Evolutionary conservation across 108 stramenopile genomes (phyloP), one percentile per base, ranked within the genome.

Genomic region (Cyclotella baltica): DNA sequence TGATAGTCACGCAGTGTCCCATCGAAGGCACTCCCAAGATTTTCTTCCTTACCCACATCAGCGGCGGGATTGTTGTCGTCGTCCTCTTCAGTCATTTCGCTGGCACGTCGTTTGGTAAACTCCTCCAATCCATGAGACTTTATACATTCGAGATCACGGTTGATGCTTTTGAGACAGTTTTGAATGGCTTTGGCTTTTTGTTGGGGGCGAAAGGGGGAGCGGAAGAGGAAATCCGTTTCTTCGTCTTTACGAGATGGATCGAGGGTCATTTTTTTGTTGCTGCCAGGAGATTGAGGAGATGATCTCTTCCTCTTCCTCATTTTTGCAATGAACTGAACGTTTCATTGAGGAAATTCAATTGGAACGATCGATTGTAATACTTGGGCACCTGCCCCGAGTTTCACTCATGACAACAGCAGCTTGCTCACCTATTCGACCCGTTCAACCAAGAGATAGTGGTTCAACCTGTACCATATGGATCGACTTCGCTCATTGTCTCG

Each of bases 1-100:
- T 90, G 89, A 66, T 90, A 90, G 33, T 80, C 80, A 36, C 89
- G 56, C 15, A 87, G 76, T 65, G 62, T 61, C 29, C 84, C 86
- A 10, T 61, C 43, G n/a, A 72, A 72, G 0, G 71, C 31, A 25
- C 59, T 43, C 0, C 71, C 71, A 0, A 72, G 59, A 31, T 59
- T 72, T 61, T 72, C 58, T 15, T 43, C 56, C 6, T 40, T 25
- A 31, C 48, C 33, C 27, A 0, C 56, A 10, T 6, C 69, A 57
- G 0, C 36, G 37, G 22, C 10, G n/a, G n/a, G n/a, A n/a, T n/a
- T n/a, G n/a, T n/a, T n/a, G n/a, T n/a, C n/a, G 18, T 50, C 31
- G 47, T 22, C 55, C 8, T 70, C 35, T 1, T 38, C 36, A 1
- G 11, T 19, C 3, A 27, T 38, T 19, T 64, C 18, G 0, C 1